Percentiles rank a stretch among this genome's conserved stretches.
Conservation (phyloP, 2,329 filamentous ascomycete genomes). For the Beauveria sp. region DNA sequence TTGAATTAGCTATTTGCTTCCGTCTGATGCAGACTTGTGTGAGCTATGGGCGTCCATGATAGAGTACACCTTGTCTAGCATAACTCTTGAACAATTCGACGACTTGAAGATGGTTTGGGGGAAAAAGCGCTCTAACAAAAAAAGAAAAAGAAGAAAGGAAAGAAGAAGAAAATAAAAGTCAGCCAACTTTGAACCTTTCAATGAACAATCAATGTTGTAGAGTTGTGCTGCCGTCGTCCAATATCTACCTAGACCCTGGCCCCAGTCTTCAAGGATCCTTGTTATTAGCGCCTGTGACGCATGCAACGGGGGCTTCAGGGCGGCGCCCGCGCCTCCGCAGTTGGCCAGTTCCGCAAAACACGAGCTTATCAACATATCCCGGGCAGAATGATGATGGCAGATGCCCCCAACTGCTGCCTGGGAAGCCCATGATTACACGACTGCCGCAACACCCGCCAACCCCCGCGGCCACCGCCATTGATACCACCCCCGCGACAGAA, state of each 20-base stretch:
- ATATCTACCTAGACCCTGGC: neutral
- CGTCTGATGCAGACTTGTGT: neutral
- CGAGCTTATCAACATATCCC: neutral
- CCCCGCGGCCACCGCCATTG: neutral
- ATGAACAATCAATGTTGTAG: neutral
- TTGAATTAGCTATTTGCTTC: neutral
- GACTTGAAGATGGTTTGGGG: too few species aligned
- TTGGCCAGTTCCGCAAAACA: neutral
- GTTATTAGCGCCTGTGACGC: constrained; percentile 3
- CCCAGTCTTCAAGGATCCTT: neutral
- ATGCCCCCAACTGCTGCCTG: neutral
- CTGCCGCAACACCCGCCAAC: neutral
- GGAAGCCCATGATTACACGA: neutral
- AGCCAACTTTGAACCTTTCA: too few species aligned
- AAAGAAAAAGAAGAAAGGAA: neutral
- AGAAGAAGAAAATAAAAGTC: neutral
- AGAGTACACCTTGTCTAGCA: too few species aligned
- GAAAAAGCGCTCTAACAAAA: neutral
- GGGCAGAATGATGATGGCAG: constrained; percentile 3
- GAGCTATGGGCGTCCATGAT: neutral
- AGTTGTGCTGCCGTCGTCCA: neutral
- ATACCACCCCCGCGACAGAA: constrained; percentile 18
- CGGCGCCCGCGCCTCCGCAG: neutral
- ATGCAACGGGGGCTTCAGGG: neutral
- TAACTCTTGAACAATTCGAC: too few species aligned